These are phyloP conservation scores for Pseudogymnoascus sp. DNA, from an alignment of 2,329 filamentous ascomycete genomes.

Conservation along the genomic window DNA sequence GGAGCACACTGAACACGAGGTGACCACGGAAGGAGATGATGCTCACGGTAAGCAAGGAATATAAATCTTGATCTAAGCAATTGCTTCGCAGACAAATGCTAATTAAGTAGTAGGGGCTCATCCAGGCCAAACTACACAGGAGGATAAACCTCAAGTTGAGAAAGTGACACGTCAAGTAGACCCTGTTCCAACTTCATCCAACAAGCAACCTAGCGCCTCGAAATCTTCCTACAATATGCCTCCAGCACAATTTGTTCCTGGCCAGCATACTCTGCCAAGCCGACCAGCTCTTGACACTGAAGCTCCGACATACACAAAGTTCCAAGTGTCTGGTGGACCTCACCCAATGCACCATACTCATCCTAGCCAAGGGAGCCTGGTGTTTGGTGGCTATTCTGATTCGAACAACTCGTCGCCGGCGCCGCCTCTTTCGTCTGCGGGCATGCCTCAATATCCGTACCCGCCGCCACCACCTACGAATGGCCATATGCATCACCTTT, in stretches of 20 bases:
- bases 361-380: conserved; percentile 46
- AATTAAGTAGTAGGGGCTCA: background rate
- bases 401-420: conserved; percentile 53
- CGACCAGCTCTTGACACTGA: conserved; percentile 14
- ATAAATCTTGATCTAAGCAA: background rate
- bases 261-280: conserved; percentile 9
- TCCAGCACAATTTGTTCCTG: conserved; percentile 30
- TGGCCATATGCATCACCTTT: conserved; percentile 21
- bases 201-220: conserved; percentile 21
- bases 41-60: background rate
- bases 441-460: conserved; percentile 29
- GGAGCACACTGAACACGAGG: background rate
- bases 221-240: conserved; percentile 36
- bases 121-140: background rate
- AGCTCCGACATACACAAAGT: conserved; percentile 14
- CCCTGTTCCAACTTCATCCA: conserved; percentile 9
- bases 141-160: background rate
- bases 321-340: conserved; percentile 15
- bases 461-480: conserved; percentile 21
- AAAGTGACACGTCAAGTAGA: conserved; percentile 6
- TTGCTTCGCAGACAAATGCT: background rate
- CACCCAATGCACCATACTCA: conserved; percentile 42
- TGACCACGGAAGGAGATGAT: background rate
- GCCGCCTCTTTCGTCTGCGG: conserved; percentile 41
- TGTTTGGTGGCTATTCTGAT: conserved; percentile 47